Base-by-base conservation (phyloP, 495 filamentous ascomycete species). In the Penicillium parvum region DNA sequence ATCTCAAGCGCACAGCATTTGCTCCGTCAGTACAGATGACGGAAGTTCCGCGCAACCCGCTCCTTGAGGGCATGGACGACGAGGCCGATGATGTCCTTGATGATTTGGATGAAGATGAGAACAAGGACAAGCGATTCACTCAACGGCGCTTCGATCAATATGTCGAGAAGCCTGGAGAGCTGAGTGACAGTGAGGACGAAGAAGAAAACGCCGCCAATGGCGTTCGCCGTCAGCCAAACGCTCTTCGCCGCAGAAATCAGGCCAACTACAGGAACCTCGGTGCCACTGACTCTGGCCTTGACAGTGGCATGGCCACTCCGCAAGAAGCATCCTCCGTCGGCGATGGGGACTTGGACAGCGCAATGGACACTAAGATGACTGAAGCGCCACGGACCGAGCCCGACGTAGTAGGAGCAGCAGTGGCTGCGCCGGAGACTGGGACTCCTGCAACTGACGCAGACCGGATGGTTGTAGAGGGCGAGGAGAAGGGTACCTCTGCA, bases 11-110 rank as follows among this genome's bases (percentile, higher is more conserved):
- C 35, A 96, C 91, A 0, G 81, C 84, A 2, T 85, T 88, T 53
- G 88, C 85, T 0, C 92, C 94, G 1, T 95, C 88, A 0, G 92
- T 97, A 10, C 92, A 96, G 61, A 89, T 96, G 81, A 84, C 85
- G 6, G 90, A 95, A 54, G 85, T 96, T n/a, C 92, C 94, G 2
- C 85, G 87, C 7, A 77, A 83, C 16, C 75, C 84, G 1, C 52
- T 73, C 20, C 54, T 86, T 9, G 72, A 80, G 20, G 83, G 81
- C 17, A 81, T 86, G 55, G 75, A 82, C 39, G 88, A 95, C 40
- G 90, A 96, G 30, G 82, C 85, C 19, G 90, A 96, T 32, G 92
- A 86, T n/a, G 79, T 84, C 48, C 71, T 92, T 16, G 88, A 94
- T 49, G 90, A 96, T 55, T 57, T 85, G 2, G 91, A 97, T 40